Evolutionary conservation across 2,329 filamentous ascomycete species (phyloP), one percentile per base, ranked within the genome.

Genomic region (Phyllachora maydis): DNA sequence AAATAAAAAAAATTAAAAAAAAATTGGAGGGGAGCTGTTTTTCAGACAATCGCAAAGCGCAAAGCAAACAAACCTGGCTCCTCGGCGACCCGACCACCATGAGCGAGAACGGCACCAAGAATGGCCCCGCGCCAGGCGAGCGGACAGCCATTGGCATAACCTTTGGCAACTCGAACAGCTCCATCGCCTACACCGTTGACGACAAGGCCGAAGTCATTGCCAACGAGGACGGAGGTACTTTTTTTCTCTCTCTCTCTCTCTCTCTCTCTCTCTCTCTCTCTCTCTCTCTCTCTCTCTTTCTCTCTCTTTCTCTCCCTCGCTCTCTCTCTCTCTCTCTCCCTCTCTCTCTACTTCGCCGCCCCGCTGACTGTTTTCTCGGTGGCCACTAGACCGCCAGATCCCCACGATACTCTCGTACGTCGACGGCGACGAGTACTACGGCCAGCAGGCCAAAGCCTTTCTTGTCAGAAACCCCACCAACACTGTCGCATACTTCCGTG

Each of bases 161-260:
- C 36, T 93, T 95, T 60, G 88, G 88, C 54, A 98, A 95, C 60
- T 83, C 82, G 31, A 91, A 92, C 70, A 90, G 81, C 57, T 93
- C 82, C 30, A 93, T 98, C 54, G 85, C 85, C 39, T 82, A 72
- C 47, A 91, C 83, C 22, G 66, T 73, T 31, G 85, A 95, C 43
- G 85, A 90, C 52, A 91, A 90, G 60, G 74, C 82, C 34, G 81
- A 93, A 49, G 85, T 98, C 33, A 95, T 98, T 54, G 88, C 88
- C 43, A 95, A 98, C 55, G 88, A 95, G 58, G 88, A 95, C 45
- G 88, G 88, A 61, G 79, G 79, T 82, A 47, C 19, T 8, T 20
- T 20, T 20, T 6, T n/a, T 18, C n/a, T 18, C 7, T n/a, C 19
- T n/a, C 19, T 8, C 12, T n/a, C 19, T 11, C 6, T 6, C 19